Base-by-base conservation (phyloP, 106 monocot species). In the Allium sativum region DNA sequence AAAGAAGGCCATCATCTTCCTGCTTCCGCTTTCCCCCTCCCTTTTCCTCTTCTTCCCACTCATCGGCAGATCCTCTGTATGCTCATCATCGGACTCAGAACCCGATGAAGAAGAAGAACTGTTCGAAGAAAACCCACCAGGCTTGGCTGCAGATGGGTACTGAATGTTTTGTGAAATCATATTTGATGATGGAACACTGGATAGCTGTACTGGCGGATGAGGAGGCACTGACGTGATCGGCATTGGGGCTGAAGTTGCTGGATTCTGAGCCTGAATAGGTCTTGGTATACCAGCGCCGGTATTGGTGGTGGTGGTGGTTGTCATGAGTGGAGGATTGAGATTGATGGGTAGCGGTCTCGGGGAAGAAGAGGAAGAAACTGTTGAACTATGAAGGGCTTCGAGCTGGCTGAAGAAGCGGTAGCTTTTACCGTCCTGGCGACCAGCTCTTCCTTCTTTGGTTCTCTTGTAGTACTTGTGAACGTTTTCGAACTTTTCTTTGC, bases 401-500 rank as follows among this genome's bases (percentile, higher is more conserved):
- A 93, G 77, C 75, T 93, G 81, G 58, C 41, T 69, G 73, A 93
- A 93, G 65, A 93, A 93, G 53, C 93, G 93, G 88, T 93, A 93
- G 68, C 68, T 75, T 69, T 93, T 93, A 59, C 92, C 92, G 74
- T 92, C 91, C 59, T 83, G 83, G 13, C 86, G 86, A 45, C 86
- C 86, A 77, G 87, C 78, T 48, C 92, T 83, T 70, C 87, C 87
- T 18, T 93, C 93, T 58, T 93, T 93, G 55, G 93, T 93, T 18
- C 93, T 73, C 72, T 93, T 93, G 82, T 93, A 93, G 73, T 93
- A 93, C 59, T 93, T 93, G 45, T 84, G 84, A 14, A 93, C 93
- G 75, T 93, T 93, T 75, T 93, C 93, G 56, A 93, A 93, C 67
- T 93, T 93, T 68, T 93, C 93, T 66, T 87, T 84, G 75, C 93